Base-by-base conservation (phyloP, 202 grass and related monocot genomes). In the Panicum virgatum region DNA sequence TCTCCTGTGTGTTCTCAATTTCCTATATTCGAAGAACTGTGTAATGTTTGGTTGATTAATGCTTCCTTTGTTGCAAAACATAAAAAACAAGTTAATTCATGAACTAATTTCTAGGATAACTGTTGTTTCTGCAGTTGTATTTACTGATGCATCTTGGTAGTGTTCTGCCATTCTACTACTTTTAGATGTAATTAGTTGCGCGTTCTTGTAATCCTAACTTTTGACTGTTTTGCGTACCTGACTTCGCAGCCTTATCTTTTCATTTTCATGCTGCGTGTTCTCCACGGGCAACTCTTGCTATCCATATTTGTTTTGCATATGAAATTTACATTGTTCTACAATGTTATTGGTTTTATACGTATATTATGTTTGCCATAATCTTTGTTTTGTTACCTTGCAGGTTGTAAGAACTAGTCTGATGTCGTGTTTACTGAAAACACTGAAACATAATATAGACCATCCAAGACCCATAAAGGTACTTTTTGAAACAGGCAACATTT, bases 381-480 rank as follows among this genome's bases (percentile, higher is more conserved):
- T 22, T 58, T 77, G n/a, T 57, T 77, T 65, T 90, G 54, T 78
- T 57, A 72, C 68, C 40, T 77, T 86, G 61, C 88, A 96, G 96
- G 85, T 96, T 89, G 93, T 96, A 66, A 84, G 96, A 84, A 94
- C 87, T 77, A 99, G 89, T 75, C 75, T 99, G 39, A 93, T 96
- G 90, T 89, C 96, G 36, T 89, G 89, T 77, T 96, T 96, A 81
- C 79, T 99, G 74, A 99, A 99, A 87, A 93, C 93, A 29, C 50
- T 99, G 89, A 99, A 99, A 86, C 88, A 99, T 83, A 99, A 99
- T 81, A 89, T 96, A 73, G 96, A 96, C 30, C 96, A 98, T 72
- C 90, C 90, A 53, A 96, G 91, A 78, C 92, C 92, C 50, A 93
- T 96, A 69, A 96, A 98, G 90, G 96, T 96, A 88, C 14, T 46